Evolutionary conservation across 495 filamentous ascomycete genomes (phyloP), one percentile per base, ranked within the genome.

Genomic region (Letharia columbiana): DNA sequence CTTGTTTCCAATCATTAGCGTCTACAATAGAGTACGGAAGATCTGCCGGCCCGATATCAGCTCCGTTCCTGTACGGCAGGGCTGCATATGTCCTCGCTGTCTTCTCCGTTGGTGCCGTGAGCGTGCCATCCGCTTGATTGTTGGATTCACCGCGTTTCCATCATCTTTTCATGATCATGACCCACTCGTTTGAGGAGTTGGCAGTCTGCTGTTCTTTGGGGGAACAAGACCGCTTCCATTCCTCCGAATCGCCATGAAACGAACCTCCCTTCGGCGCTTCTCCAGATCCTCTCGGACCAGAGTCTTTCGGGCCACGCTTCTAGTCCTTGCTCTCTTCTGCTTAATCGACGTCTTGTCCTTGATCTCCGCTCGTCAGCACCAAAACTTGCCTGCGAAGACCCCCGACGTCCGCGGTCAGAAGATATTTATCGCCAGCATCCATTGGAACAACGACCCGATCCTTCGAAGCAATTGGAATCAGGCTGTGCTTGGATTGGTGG

Each of bases 401-500:
- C 61, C 47, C 8, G n/a, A 61, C 41, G 60, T 65, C 7, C 63
- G 44, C 9, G 50, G 39, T 11, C 67, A 82, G 65, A 80, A 81
- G 3, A 80, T 91, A 61, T 91, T 79, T 75, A 87, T 91, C 62
- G 83, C 87, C 4, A 84, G 82, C 69, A 76, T 84, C 62, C 86
- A 89, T 68, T 90, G 88, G 84, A 91, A 90, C 74, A 87, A 85
- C 68, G 89, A 85, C 63, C 58, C 70, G 28, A 80, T 90, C 40
- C 77, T 92, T 13, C 79, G 83, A 6, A 77, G 73, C 13, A 78
- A 84, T 67, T 91, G 87, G 88, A 88, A 80, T 71, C 69, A 76
- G 37, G 84, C 82, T 2, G 74, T 91, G 9, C 23, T 88, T 3
- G 75, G 81, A 1, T 77, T 91, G 45, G 79, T 82, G 33, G 70